A percentile compares a stretch with the other conserved stretches of the same genome.
These are phyloP conservation scores for Trichosporon sp. DNA, from an alignment of 1,284 basidiomycete genomes.

Conservation along the genomic window DNA sequence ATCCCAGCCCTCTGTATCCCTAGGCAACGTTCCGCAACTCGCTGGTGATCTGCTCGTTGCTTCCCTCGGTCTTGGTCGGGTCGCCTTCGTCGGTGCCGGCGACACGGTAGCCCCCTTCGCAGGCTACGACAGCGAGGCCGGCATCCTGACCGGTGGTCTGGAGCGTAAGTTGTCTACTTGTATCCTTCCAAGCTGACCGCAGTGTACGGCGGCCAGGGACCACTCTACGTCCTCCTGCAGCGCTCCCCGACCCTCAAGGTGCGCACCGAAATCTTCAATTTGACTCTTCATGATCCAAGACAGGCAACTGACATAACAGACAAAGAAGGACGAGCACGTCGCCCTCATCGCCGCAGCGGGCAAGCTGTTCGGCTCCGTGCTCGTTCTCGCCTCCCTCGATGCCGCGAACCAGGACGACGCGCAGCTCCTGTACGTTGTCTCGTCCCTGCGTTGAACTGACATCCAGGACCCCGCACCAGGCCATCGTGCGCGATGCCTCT, in stretches of 20 bases:
- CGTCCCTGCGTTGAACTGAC: conserved; percentile 18
- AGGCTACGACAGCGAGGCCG: conserved; percentile 66
- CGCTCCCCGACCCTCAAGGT: conserved; percentile 75
- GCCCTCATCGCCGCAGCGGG: conserved; percentile 64
- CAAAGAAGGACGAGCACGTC: conserved; percentile 69
- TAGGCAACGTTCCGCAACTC: conserved; percentile 75
- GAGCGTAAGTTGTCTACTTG: conserved; percentile 63
- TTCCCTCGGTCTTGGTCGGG: conserved; percentile 63
- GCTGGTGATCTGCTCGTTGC: conserved; percentile 72
- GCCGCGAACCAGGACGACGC: conserved; percentile 69
- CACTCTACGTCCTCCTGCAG: conserved; percentile 56
- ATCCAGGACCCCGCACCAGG: conserved; percentile 41
- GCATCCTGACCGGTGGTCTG: conserved; percentile 69
- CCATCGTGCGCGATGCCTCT: conserved; percentile 56
- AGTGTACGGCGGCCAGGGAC: conserved; percentile 27
- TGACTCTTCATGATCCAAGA: no score
- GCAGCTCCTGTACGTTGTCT: conserved; percentile 68
- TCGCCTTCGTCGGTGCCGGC: conserved; percentile 66
- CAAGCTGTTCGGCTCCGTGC: conserved; percentile 59
- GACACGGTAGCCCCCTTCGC: conserved; percentile 68
- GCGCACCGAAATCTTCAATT: conserved; percentile 21
- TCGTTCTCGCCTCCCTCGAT: conserved; percentile 75
- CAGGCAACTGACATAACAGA: conserved; percentile 56
- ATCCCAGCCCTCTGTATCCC: conserved; percentile 72
- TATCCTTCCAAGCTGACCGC: background rate